Conservation (phyloP, 202 grass and related monocot species). For the Carex arenaria region DNA sequence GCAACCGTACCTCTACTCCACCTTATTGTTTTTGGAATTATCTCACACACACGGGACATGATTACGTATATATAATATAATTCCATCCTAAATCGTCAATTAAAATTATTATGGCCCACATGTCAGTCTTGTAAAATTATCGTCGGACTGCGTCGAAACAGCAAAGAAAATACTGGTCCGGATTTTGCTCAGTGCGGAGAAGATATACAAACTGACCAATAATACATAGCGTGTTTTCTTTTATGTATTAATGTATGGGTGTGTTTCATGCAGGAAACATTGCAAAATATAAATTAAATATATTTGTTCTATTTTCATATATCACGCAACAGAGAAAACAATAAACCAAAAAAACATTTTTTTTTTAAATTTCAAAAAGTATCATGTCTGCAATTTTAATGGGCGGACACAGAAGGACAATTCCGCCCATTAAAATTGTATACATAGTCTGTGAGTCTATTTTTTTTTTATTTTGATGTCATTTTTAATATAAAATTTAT, state of each 20-base stretch:
- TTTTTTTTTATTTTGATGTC: too few relatives aligned
- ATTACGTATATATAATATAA: not conserved
- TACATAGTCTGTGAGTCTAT: too few relatives aligned
- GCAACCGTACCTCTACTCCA: not conserved
- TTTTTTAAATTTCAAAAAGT: too few relatives aligned
- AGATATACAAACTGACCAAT: slow-evolving; percentile 18
- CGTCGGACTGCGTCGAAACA: not conserved
- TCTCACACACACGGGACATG: not conserved
- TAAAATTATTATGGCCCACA: not conserved
- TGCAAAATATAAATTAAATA: not conserved
- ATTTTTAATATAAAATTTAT: too few relatives aligned
- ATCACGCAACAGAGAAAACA: not conserved
- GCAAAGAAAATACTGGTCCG: not conserved
- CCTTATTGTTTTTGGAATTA: not conserved
- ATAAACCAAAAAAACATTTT: too few relatives aligned
- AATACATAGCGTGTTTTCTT: not conserved
- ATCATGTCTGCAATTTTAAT: too few relatives aligned
- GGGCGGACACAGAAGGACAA: too few relatives aligned
- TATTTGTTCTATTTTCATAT: not conserved
- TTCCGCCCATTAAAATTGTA: too few relatives aligned
- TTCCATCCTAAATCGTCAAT: not conserved
- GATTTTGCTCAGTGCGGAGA: not conserved
- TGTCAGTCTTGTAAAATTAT: not conserved
- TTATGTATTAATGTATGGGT: not conserved
- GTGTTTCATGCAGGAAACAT: not conserved